A percentile compares a stretch with the other conserved stretches of the same genome.
Conservation (phyloP, 345 rosid genomes). For the Acer saccharum region DNA sequence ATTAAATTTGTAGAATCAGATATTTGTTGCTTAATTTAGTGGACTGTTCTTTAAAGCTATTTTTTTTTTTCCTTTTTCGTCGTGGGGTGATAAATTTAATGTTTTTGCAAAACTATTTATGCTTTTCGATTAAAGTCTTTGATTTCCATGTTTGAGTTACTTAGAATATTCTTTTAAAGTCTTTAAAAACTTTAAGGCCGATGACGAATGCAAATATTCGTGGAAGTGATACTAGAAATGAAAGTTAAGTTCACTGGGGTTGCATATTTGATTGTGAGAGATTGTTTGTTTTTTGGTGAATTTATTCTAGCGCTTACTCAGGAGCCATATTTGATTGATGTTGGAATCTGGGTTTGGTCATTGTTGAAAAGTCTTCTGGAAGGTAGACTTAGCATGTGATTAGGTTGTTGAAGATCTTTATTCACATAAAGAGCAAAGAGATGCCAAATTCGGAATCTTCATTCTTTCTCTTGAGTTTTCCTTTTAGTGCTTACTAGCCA, state of each 20-base stretch:
- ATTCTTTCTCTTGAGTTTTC: background rate
- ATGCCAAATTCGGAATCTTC: background rate
- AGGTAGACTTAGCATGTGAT: too few species aligned
- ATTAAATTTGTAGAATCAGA: background rate
- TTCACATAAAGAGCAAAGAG: too few species aligned
- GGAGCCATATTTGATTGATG: too few species aligned
- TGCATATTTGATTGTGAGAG: too few species aligned
- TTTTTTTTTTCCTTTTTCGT: background rate
- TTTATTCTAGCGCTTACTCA: too few species aligned
- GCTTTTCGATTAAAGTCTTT: background rate
- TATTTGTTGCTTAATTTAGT: background rate
- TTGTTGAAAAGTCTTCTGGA: too few species aligned
- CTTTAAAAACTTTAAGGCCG: background rate
- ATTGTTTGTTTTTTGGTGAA: too few species aligned
- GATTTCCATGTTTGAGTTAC: background rate
- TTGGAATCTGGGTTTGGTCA: too few species aligned
- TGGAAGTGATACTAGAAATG: too few species aligned
- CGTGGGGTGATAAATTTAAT: background rate
- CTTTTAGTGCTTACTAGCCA: too few species aligned
- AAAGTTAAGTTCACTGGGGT: too few species aligned
- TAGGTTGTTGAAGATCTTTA: too few species aligned
- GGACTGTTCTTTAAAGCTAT: background rate
- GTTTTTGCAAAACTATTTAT: background rate
- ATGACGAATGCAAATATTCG: background rate
- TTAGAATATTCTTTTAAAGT: background rate